These are phyloP conservation scores for Monosporascus sp. DNA, from an alignment of 2,329 filamentous ascomycete species.

Conservation along the genomic window DNA sequence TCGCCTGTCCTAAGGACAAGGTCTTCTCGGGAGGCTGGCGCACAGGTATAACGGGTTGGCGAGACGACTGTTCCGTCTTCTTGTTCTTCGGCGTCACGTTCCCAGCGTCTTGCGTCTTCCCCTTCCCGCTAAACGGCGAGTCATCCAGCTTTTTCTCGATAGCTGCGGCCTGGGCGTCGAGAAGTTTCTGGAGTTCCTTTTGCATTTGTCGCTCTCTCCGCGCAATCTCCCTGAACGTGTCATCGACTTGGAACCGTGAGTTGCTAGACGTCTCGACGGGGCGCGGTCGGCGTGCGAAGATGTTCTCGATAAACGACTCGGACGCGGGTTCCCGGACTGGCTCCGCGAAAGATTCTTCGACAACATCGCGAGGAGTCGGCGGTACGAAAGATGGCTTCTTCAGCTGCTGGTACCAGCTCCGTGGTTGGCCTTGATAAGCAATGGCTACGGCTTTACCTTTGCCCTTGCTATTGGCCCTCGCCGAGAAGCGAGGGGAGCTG, in stretches of 20 bases:
- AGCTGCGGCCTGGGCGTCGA: conserved; percentile 54
- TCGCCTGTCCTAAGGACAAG: conserved; percentile 53
- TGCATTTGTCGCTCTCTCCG: conserved; percentile 48
- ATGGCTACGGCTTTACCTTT: conserved; percentile 16
- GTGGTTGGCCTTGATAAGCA: conserved; percentile 6
- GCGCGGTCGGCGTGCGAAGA: conserved; percentile 15
- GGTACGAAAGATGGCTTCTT: conserved; percentile 4
- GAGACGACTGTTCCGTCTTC: conserved; percentile 5
- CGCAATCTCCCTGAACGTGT: conserved; percentile 25
- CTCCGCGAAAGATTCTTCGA: conserved; percentile 17
- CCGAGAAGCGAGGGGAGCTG: not conserved
- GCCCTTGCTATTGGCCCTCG: conserved; percentile 1
- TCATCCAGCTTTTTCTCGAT: conserved; percentile 35
- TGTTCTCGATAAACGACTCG: conserved; percentile 22
- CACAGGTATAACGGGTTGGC: conserved; percentile 46
- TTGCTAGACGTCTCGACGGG: conserved; percentile 9
- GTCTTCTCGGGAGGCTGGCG: conserved; percentile 50
- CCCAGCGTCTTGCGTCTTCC: conserved; percentile 19
- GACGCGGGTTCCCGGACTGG: conserved; percentile 3
- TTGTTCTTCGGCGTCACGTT: conserved; percentile 1
- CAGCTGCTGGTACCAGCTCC: conserved; percentile 5
- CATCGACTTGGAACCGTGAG: conserved; percentile 17
- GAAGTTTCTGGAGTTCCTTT: conserved; percentile 49
- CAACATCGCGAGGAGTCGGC: conserved; percentile 11
- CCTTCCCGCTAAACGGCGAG: conserved; percentile 13